These are phyloP conservation scores for Stagonosporopsis chrysanthemi DNA, from an alignment of 2,329 filamentous ascomycete species.

Conservation along the genomic window DNA sequence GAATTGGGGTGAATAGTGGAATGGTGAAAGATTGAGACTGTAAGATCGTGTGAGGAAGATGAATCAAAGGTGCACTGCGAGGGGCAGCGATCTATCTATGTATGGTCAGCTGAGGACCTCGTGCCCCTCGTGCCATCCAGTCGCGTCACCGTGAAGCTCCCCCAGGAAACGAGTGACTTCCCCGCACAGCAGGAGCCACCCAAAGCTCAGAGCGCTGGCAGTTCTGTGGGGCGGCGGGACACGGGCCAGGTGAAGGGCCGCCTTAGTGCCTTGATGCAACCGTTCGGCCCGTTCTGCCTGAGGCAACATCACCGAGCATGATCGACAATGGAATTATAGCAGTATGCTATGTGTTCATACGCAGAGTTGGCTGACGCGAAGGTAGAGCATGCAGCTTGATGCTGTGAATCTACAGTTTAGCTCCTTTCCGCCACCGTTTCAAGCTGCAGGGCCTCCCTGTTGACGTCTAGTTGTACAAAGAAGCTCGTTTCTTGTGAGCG, in stretches of 20 bases:
- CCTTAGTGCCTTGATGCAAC: constrained; percentile 20
- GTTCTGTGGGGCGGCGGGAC: constrained; percentile 30
- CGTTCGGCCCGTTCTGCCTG: constrained; percentile 23
- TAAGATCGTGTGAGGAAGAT: constrained; percentile 29
- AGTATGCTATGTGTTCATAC: background rate
- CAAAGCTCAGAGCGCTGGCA: constrained; percentile 21
- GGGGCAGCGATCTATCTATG: constrained; percentile 14
- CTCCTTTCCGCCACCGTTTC: too few relatives aligned
- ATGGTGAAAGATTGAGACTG: constrained; percentile 25
- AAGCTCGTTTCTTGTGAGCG: too few relatives aligned
- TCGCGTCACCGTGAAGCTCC: constrained; percentile 32
- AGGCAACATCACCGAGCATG: constrained; percentile 15
- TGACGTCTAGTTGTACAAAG: background rate
- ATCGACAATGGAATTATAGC: background rate
- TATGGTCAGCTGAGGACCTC: constrained; percentile 33
- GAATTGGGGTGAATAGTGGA: constrained; percentile 27
- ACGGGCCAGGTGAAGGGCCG: constrained; percentile 24
- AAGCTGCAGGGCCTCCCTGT: background rate
- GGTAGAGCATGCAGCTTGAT: too few relatives aligned
- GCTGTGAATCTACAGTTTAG: too few relatives aligned
- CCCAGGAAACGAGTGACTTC: constrained; percentile 34
- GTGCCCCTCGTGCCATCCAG: constrained; percentile 30
- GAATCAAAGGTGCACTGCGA: constrained; percentile 16
- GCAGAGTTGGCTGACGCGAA: background rate
- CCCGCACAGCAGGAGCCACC: constrained; percentile 31